Evolutionary conservation across 164 flowering plant genomes (phyloP), one percentile per base, ranked within the genome.

Genomic region (Umbilicus rupestris): DNA sequence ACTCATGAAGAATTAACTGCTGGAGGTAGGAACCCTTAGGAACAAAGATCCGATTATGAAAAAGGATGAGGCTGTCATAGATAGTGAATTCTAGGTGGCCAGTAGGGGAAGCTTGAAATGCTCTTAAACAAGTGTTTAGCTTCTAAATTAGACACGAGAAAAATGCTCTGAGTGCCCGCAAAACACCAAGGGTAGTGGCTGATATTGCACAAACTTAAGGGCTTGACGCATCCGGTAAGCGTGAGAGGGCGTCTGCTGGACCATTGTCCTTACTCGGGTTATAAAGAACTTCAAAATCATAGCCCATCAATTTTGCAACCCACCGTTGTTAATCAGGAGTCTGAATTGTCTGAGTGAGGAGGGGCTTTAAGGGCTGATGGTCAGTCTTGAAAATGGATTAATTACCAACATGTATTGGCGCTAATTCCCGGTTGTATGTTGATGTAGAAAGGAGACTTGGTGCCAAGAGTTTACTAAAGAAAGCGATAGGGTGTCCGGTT

Each of bases 341-440:
- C 5, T 1, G 5, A 19, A 66, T 33, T 2, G 31, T 47, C 1
- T 30, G 68, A 5, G 45, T 39, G 30, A 46, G 8, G 5, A 66
- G 15, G 9, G 30, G n/a, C 17, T 66, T 66, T 60, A 66, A 66
- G 29, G 59, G 49, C 2, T 31, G 39, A n/a, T 66, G 60, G 17
- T 66, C 42, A 16, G 68, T 65, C 11, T 7, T 15, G 7, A 66
- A 31, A 8, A 50, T 17, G 22, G 49, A 66, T 7, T 49, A 5
- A 1, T 19, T 16, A 4, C 68, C 7, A 41, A 2, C 5, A 66
- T 9, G 30, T 66, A 66, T 2, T 31, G 24, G 11, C 60, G 33
- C 68, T 60, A 65, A 16, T 16, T 65, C 68, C 35, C 45, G 22
- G 1, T 45, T 39, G 30, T 65, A 65, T 1, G 33, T 20, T 1